Conservation (phyloP, 202 grass and related monocot species). For the Hordeum pubiflorum region DNA sequence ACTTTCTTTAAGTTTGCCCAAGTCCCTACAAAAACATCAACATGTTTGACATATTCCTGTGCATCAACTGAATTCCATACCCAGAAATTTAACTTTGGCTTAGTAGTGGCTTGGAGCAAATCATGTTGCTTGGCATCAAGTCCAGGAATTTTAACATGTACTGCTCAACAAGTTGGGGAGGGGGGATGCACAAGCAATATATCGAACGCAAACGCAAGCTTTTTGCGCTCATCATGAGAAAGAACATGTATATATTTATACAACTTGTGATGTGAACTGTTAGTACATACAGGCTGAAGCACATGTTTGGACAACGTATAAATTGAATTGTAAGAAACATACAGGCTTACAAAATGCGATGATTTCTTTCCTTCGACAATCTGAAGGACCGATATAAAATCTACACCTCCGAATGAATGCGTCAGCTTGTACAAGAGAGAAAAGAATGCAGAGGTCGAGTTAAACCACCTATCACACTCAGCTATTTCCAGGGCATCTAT, state of each 20-base stretch:
- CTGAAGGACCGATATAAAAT: constrained; percentile 10
- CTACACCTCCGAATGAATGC: constrained; percentile 4
- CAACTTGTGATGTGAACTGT: constrained; percentile 2
- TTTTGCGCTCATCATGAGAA: neutral
- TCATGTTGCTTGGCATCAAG: neutral
- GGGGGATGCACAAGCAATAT: no score
- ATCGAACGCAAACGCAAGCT: neutral
- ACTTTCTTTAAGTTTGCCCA: neutral
- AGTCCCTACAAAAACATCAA: neutral
- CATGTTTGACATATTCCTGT: neutral
- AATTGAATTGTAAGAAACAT: constrained; percentile 14
- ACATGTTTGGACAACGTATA: neutral
- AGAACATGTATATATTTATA: neutral
- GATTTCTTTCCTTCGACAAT: constrained; percentile 12
- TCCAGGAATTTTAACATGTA: neutral
- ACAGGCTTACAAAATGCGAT: neutral
- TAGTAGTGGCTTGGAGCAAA: neutral
- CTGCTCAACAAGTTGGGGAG: neutral
- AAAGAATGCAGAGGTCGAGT: constrained; percentile 26
- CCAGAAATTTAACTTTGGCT: neutral
- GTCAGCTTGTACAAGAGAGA: constrained; percentile 11
- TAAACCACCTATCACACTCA: constrained; percentile 6
- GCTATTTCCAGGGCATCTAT: constrained; percentile 14
- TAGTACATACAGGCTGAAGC: constrained; percentile 11
- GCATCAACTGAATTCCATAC: neutral